Evolutionary conservation across 495 filamentous ascomycete species (phyloP), one percentile per base, ranked within the genome.

Genomic region (Xylaria palmicola): DNA sequence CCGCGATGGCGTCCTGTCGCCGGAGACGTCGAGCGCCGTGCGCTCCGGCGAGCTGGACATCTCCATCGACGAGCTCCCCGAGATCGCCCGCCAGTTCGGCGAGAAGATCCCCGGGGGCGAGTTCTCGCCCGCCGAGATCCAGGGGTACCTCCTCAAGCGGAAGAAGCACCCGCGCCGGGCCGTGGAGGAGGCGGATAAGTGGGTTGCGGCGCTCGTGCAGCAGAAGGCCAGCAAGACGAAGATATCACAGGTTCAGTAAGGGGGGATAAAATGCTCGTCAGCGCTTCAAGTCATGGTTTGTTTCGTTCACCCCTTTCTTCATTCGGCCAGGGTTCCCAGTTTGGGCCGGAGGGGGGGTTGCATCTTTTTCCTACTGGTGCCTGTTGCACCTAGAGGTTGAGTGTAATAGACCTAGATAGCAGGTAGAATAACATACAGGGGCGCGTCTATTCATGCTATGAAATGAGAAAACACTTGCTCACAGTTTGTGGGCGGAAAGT

Each of bases 51-150:
- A 65, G 22, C 52, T 64, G 2, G 65, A 63, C 7, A 51, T 71
- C 13, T 20, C 57, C 0, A 49, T 41, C 19, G 67, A 68, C 30
- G 77, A 79, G 45, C 69, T 85, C 4, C 56, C 63, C 0, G 55
- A 61, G 19, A 71, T 85, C 17, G 79, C 83, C 0, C 32, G 34
- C 7, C 55, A 72, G 20, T 86, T 87, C 59, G 71, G 79, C 12
- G 60, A 66, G 1, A 72, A 72, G 49, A 77, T 86, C 47, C 83
- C 85, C 8, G 62, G 68, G 6, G 70, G 70, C 41, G 65, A 72
- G 51, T 83, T 90, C 65, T 84, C 82, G 6, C 88, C 88, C 0
- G 89, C 88, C 4, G 86, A 91, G 68, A 82, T 92, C 45, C 88
- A 91, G 68, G 86, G 86, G 2, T 90, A 84, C 67, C 68, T 91